These are phyloP conservation scores for Phytopythium aichiense DNA, from an alignment of 352 stramenopile species.

Conservation along the genomic window DNA sequence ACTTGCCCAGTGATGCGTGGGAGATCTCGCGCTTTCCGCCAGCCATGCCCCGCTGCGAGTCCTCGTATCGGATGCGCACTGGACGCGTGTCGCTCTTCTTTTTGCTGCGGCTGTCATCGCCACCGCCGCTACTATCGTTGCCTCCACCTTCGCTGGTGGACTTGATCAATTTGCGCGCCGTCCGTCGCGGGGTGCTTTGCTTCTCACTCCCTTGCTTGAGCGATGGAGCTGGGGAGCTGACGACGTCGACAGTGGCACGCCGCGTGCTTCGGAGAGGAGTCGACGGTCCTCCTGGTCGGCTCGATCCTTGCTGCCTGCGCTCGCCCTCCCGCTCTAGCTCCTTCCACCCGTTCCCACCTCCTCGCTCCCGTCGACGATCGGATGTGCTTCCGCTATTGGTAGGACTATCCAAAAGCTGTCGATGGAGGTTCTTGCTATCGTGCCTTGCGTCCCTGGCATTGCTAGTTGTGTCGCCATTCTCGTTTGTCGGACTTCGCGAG, in stretches of 20 bases:
- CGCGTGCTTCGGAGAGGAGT: conserved; percentile 2
- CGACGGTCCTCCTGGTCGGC: not conserved
- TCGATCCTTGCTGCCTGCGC: conserved; percentile 10
- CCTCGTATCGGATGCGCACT: conserved; percentile 76
- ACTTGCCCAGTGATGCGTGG: conserved; percentile 80
- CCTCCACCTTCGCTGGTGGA: conserved; percentile 7
- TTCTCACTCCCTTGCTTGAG: conserved; percentile 2
- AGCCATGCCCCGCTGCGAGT: conserved; percentile 44
- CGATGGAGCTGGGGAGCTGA: not conserved
- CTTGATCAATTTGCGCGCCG: conserved; percentile 17
- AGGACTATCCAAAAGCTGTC: conserved; percentile 34
- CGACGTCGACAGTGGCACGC: not conserved
- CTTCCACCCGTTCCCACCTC: not conserved
- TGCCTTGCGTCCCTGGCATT: not conserved
- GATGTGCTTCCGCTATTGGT: conserved; percentile 9
- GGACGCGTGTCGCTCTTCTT: conserved; percentile 29
- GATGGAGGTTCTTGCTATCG: conserved; percentile 8
- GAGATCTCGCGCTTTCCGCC: conserved; percentile 76
- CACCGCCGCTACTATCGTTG: conserved; percentile 11
- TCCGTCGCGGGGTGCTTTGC: conserved; percentile 14
- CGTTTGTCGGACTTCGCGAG: not conserved
- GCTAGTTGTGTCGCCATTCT: not conserved
- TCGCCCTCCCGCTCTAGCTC: conserved; percentile 1
- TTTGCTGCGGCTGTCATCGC: conserved; percentile 9
- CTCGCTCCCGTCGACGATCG: conserved; percentile 7